phyloP scores from a whole-genome alignment of 2,329 filamentous ascomycete species.

The Colletotrichum chlorophyti region DNA sequence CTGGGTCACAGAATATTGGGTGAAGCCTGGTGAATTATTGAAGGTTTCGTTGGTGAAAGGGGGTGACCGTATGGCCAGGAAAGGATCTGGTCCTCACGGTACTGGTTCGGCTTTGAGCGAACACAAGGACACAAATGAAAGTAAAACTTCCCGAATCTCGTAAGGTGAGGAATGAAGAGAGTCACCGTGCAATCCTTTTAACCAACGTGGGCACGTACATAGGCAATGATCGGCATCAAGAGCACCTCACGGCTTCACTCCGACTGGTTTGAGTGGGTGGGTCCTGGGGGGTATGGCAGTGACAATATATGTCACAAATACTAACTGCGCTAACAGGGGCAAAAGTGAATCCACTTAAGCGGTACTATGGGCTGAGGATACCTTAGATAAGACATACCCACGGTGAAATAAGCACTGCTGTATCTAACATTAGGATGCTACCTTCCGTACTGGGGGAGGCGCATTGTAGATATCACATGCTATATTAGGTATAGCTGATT shows the following conservation, averaged over 20 bases:
- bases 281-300: no score
- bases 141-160: not conserved
- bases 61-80: not conserved
- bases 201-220: not conserved
- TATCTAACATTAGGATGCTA: no score
- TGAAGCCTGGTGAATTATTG: not conserved
- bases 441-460: no score
- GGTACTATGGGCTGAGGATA: no score
- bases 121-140: conserved; percentile 4
- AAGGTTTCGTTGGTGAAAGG: not conserved
- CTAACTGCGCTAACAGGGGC: no score
- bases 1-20: not conserved
- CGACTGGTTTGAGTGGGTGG: not conserved
- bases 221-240: not conserved
- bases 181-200: not conserved
- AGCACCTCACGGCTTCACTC: not conserved
- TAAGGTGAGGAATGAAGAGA: not conserved
- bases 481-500: no score
- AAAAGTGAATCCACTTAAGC: no score
- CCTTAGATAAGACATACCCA: no score
- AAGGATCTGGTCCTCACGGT: not conserved
- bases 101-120: not conserved
- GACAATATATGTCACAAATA: no score
- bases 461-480: no score
- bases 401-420: no score